phyloP scores from a whole-genome alignment of 352 stramenopile genomes.

The Pythium brachiatum region DNA sequence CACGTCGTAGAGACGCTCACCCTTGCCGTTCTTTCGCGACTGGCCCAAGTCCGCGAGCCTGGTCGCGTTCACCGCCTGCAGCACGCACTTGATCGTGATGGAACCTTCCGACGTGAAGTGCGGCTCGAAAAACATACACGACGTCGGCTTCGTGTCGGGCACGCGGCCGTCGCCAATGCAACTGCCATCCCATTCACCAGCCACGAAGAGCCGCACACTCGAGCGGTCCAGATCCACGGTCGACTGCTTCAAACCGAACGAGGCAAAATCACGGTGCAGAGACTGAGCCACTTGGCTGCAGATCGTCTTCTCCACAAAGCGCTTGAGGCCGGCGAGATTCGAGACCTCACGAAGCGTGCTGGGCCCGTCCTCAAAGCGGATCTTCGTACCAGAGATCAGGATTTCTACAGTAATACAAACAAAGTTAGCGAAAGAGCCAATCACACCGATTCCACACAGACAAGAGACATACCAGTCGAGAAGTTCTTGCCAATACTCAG shows the following conservation, averaged over 20 bases:
- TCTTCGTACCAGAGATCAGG: conserved; percentile 69
- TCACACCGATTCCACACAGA: neutral
- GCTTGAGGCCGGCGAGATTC: conserved; percentile 48
- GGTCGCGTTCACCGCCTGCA: conserved; percentile 59
- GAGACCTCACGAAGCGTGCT: conserved; percentile 61
- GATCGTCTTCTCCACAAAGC: conserved; percentile 74
- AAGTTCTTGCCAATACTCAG: conserved; percentile 85
- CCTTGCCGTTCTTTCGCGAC: conserved; percentile 38
- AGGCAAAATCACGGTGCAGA: conserved; percentile 66
- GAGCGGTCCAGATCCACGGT: conserved; percentile 73
- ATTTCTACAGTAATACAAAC: conserved; percentile 43
- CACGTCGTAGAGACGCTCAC: conserved; percentile 48
- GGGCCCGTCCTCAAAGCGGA: conserved; percentile 66
- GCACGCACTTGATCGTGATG: conserved; percentile 67
- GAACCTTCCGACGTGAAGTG: conserved; percentile 52
- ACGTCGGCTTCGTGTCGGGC: conserved; percentile 60
- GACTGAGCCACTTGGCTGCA: conserved; percentile 71
- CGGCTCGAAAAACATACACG: conserved; percentile 75
- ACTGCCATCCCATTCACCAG: conserved; percentile 77
- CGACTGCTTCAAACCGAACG: conserved; percentile 75
- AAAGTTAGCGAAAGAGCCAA: neutral
- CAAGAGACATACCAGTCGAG: conserved; percentile 40
- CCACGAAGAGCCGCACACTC: conserved; percentile 70
- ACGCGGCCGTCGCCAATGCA: conserved; percentile 86
- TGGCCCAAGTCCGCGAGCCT: conserved; percentile 34